Base-by-base conservation (phyloP, 768 basidiomycete species). In the Candolleomyces efflorescens region DNA sequence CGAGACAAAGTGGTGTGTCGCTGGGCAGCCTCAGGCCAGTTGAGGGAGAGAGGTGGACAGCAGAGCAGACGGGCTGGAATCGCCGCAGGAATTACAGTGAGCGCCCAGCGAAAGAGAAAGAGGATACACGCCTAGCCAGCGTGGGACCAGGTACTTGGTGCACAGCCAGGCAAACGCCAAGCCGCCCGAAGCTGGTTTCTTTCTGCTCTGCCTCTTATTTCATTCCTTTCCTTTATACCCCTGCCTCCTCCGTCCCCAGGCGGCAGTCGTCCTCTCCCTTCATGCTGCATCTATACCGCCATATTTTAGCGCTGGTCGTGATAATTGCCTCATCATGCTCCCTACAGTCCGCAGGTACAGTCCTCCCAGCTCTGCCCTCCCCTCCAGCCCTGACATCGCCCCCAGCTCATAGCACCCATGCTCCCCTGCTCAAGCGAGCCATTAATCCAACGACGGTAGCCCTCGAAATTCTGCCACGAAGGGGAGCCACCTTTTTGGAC, bases 391-490 rank as follows among this genome's bases (percentile, higher is more conserved):
- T 58, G 51, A 50, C 46, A 45, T 7, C 10, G 27, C 46, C 24
- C 51, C 53, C 63, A 85, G 84, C 80, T 43, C 76, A 77, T 64
- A 82, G 79, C 65, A 62, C 74, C 37, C 72, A 75, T 58, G 73
- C 76, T 59, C 68, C 77, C 50, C 79, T 80, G 32, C 59, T 86
- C 60, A 82, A 78, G 63, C 71, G 78, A 59, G 64, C 83, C 18
- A 76, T 71, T 20, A 73, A 83, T 62, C 84, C 82, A 15, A 73
- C 75, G 15, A 80, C 79, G 1, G 69, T 78, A 39, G 73, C 81
- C 17, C 71, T 87, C 24, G 82, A 85, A 63, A 84, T 86, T 53
- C 67, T 86, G 36, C 82, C 85, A 46, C 78, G 83, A 59, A 66
- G 60, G 54, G 63, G 68, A 7, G 59, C 17, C 65, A 23, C 56